Conservation (phyloP, 169 alveolate genomes). For the Perkinsus olseni region DNA sequence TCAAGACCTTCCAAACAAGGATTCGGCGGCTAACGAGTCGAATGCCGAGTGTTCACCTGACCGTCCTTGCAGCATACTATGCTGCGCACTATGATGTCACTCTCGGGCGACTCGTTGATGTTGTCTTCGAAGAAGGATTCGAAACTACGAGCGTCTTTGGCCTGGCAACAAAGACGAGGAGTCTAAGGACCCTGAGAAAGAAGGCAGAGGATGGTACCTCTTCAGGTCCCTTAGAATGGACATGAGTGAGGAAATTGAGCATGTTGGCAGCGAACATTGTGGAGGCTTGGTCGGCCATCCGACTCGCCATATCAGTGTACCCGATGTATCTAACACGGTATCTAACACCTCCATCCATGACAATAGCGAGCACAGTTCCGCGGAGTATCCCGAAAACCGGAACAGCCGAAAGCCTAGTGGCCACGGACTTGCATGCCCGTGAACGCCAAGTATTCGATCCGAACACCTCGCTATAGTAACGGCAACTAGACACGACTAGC, state of each 20-base stretch:
- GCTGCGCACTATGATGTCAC: constrained; percentile 31
- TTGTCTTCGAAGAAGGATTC: neutral
- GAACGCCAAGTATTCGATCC: too few relatives aligned
- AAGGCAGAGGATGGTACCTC: too few relatives aligned
- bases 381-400: too few relatives aligned
- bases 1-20: neutral
- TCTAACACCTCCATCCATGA: constrained; percentile 33
- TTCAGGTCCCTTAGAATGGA: constrained; percentile 35
- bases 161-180: too few relatives aligned
- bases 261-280: constrained; percentile 65
- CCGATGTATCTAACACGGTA: constrained; percentile 70
- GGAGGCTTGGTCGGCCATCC: constrained; percentile 66
- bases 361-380: too few relatives aligned
- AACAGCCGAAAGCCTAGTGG: too few relatives aligned
- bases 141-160: neutral
- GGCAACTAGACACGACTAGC: too few relatives aligned
- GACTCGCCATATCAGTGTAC: constrained; percentile 65
- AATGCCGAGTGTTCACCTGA: neutral
- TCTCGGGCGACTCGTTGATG: constrained; percentile 3
- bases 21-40: neutral
- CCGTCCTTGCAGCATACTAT: constrained; percentile 24
- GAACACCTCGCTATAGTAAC: too few relatives aligned
- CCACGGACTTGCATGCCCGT: too few relatives aligned
- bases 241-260: constrained; percentile 46
- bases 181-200: too few relatives aligned